Evolutionary conservation across 257 asterid species (phyloP), one percentile per base, ranked within the genome.

Genomic region (Solanum tarapatanum): DNA sequence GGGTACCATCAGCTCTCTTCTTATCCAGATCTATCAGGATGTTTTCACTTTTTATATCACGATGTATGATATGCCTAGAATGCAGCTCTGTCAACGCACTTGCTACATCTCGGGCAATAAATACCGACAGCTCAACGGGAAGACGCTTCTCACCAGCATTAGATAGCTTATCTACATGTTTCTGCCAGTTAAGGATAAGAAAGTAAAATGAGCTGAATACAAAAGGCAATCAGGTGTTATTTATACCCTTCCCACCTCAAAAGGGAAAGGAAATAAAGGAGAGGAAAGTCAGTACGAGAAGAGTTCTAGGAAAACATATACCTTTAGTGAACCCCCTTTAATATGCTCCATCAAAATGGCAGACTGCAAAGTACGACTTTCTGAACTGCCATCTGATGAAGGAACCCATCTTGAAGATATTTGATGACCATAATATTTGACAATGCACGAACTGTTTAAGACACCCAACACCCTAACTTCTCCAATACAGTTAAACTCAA

Each of bases 291-390:
- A 32, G 24, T 55, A 11, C n/a, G 41, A 11, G 24, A 68, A 24
- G 69, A 66, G 19, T 39, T 30, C 79, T 85, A 28, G 45, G 82
- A 89, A 84, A 84, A 90, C n/a, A 16, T 55, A 87, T 86, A 96
- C 99, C 98, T 87, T 95, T 68, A 96, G 87, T 83, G 99, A 96
- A 84, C 99, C 99, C 92, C 99, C 99, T 91, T 94, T 89, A 24
- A 97, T 88, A 89, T 94, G 91, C 90, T 97, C 99, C 99, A 96
- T 97, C 83, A 94, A 88, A 88, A 96, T 93, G 85, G 95, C 93
- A 62, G 98, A 94, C 86, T 92, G 95, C 83, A 97, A 77, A 84
- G 88, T 85, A 51, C 98, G 98, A 10, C 88, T 85, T 85, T 92
- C 94, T 70, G 91, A 89, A 84, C 89, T 89, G 86, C 94, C 97